Evolutionary conservation across 208 protist genomes (phyloP), one percentile per base, ranked within the genome.

Genomic region (Crithidia mellificae): DNA sequence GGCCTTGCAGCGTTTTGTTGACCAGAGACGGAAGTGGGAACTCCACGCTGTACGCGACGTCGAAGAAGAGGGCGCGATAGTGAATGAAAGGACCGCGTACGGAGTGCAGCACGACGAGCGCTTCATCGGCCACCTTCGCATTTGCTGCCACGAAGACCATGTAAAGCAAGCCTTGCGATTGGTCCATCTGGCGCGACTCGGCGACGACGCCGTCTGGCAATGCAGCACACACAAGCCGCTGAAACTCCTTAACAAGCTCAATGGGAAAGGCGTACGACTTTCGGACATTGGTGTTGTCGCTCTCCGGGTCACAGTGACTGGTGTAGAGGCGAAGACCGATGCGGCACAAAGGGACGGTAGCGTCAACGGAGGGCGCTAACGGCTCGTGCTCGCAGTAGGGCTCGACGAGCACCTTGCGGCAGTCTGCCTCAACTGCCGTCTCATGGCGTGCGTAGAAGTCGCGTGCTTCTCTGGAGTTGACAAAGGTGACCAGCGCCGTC

Each of bases 321-420:
- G 30, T 5, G 56, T 63, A 63, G 19, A 63, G 56, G 1, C 56
- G 56, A 15, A 63, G 22, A 41, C 43, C 1, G 25, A 63, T 51
- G 56, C 56, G 41, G 41, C 56, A 51, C 41, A 51, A 25, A 2
- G 56, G 56, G 14, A 14, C 14, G 1, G 41, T 51, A 8, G 41
- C 2, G 27, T 63, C 56, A 8, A 51, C 6, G 22, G 56, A 6
- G 22, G 56, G 56, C 9, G 56, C 56, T 19, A 63, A 27, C 6
- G 56, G 41, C 56, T 49, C 56, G 27, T 63, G 56, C 56, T 63
- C 56, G 6, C 56, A 51, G 41, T 63, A 51, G 4, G 56, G 56
- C 41, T 63, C 56, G 4, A 63, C 11, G 6, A 27, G 6, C 56
- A 63, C 55, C 2, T 34, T 34, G 14, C 38, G 55, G 14, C 56